phyloP scores from a whole-genome alignment of 1,139 yeast species.

The Arxiozyma telluris region DNA sequence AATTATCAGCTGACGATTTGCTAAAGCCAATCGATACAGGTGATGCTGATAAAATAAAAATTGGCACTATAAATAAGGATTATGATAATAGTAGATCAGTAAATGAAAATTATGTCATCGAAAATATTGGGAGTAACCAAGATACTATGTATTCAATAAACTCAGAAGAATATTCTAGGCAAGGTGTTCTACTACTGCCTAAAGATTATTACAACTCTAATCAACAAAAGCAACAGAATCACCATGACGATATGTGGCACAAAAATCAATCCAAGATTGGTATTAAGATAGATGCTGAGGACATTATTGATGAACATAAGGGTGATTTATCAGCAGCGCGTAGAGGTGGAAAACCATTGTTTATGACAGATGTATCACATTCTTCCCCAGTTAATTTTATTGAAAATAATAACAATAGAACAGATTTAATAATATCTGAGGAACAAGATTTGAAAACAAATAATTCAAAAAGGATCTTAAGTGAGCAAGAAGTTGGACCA shows the following conservation, averaged over 20 bases:
- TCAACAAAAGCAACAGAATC: neutral
- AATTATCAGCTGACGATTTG: neutral
- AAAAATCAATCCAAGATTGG: neutral
- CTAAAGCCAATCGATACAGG: neutral
- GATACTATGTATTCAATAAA: conserved; percentile 2
- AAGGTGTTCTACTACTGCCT: conserved; percentile 27
- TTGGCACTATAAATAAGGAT: neutral
- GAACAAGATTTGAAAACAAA: conserved; percentile 1
- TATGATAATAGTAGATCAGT: conserved; percentile 2
- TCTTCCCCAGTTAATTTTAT: neutral
- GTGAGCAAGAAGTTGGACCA: conserved; percentile 18
- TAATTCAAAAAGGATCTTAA: conserved; percentile 8
- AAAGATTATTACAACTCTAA: conserved; percentile 16
- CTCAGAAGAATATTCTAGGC: conserved; percentile 13
- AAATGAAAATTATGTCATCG: neutral
- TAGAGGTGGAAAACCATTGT: conserved; percentile 1
- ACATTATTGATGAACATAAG: neutral
- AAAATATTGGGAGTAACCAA: conserved; percentile 11
- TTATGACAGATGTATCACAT: neutral
- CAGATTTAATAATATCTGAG: conserved; percentile 2
- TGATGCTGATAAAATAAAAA: neutral
- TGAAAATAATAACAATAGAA: neutral
- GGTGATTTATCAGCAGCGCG: neutral
- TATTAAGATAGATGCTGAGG: neutral
- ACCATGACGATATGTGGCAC: neutral